Evolutionary conservation across 164 flowering plant genomes (phyloP), one percentile per base, ranked within the genome.

Genomic region (Vitis labrusca): DNA sequence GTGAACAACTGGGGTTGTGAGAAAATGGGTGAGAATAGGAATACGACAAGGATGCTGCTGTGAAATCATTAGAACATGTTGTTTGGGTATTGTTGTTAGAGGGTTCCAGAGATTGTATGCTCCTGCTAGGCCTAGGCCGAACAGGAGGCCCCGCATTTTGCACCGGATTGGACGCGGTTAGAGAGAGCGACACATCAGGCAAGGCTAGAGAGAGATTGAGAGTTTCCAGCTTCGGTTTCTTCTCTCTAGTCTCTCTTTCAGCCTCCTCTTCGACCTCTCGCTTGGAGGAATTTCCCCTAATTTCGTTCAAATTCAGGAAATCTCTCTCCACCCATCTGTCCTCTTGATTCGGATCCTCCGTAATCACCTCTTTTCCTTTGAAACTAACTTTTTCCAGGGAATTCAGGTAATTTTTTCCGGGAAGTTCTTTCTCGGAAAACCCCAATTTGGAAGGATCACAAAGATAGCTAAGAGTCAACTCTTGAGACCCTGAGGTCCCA

Each of bases 1-100:
- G 78, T 0, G 99, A 95, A 77, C 99, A 95, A 72, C 99, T 95
- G 13, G 97, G 96, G 67, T 95, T 95, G 78, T 95, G 99, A 0
- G 97, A 91, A 68, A 82, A 83, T 0, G 83, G 90, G 70, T 79
- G 94, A 0, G 99, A 95, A 67, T 87, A 84, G 0, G 99, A 90
- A 59, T 83, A 88, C 0, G 98, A 94, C 48, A 85, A 64, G 0
- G 98, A 92, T 50, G 91, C 86, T 1, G 89, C 89, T 2, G 96
- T 89, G 67, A 86, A 91, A 78, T 95, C 97, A 75, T 91, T 89
- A 0, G 99, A 92, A 70, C 78, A 86, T 0, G 91, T 84, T 0
- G 90, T 86, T 30, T 85, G 88, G 37, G 91, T 87, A 62, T 83
- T 85, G 65, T 79, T 85, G 53, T 68, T 83, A 8, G 91, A 89